Base-by-base conservation (phyloP, 1,139 yeast species). In the Saccharomycopsis hybrid region DNA sequence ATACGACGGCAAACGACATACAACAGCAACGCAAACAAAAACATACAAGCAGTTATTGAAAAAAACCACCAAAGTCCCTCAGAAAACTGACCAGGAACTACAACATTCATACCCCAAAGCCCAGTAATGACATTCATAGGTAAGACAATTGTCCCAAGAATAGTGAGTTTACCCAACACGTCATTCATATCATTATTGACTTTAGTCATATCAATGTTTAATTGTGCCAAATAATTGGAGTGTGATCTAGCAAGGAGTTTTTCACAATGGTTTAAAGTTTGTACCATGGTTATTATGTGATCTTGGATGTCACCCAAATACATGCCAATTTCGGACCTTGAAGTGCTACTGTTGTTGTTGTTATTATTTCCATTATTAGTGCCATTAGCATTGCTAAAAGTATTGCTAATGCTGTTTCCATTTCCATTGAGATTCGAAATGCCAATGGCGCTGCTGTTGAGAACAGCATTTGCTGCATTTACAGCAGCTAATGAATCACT, bases 21-120 rank as follows among this genome's bases (percentile, higher is more conserved):
- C 36, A 73, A 72, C 33, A 66, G 56, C 30, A 68, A 59, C 0
- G 79, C 77, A 55, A 75, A 67, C 1, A 68, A 29, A 25, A 69
- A 53, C 80, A 76, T 74, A 27, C 71, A 65, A 1, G 59, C 55
- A 5, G 71, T 60, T 29, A 76, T 76, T 32, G 71, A 60, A 60
- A 80, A 85, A 66, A 92, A 92, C 98, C 98, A 92, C 4, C 71
- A 65, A 58, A 90, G 69, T 1, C 87, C 83, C 8, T 77, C 81
- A 46, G 72, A 70, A 31, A 76, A 82, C 62, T 90, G 97, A 0
- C 98, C 98, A 0, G 98, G 98, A 35, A 92, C 97, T 9, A 85
- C 59, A 57, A 95, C 95, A 69, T 92, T 92, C 98, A 92, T 92
- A 55, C 98, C 98, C 97, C 97, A 92, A 48, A 92, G 70, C 32